A percentile compares a stretch with the other conserved stretches of the same genome.
These are phyloP conservation scores for Herpetospermum pedunculosum DNA, from an alignment of 306 rosid species.

Conservation along the genomic window DNA sequence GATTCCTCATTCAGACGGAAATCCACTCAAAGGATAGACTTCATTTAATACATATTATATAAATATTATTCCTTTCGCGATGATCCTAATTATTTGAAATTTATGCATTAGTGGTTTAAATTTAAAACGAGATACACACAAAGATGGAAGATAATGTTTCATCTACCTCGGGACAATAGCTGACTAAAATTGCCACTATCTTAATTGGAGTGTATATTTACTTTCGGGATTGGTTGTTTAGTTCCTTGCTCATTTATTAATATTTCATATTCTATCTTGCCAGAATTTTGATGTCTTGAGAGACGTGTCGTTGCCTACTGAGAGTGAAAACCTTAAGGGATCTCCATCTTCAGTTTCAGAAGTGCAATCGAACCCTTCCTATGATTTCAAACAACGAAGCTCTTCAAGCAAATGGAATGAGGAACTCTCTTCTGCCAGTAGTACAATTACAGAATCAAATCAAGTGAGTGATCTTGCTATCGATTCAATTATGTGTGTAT, in stretches of 20 bases:
- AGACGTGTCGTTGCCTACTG: conserved; percentile 33
- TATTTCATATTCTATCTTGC: neutral
- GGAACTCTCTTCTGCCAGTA: conserved; percentile 74
- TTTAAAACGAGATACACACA: neutral
- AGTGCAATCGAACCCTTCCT: conserved; percentile 35
- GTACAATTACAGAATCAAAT: conserved; percentile 80
- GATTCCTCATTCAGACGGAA: neutral
- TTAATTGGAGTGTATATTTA: neutral
- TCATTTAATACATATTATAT: neutral
- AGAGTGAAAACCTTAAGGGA: conserved; percentile 48
- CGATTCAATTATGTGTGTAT: conserved; percentile 34
- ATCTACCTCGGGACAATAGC: neutral
- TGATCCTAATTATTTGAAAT: neutral
- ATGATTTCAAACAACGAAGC: conserved; percentile 62
- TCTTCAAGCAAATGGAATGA: conserved; percentile 88
- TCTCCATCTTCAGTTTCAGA: conserved; percentile 20
- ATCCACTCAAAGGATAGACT: neutral
- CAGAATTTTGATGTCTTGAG: conserved; percentile 49
- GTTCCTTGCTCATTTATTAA: neutral
- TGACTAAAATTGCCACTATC: neutral
- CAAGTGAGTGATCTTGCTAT: conserved; percentile 74
- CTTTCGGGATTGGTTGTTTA: neutral
- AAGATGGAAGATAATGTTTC: neutral
- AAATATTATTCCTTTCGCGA: neutral
- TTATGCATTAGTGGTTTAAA: neutral